Evolutionary conservation across 208 protist genomes (phyloP).

Genomic region (Crithidia thermophila): DNA sequence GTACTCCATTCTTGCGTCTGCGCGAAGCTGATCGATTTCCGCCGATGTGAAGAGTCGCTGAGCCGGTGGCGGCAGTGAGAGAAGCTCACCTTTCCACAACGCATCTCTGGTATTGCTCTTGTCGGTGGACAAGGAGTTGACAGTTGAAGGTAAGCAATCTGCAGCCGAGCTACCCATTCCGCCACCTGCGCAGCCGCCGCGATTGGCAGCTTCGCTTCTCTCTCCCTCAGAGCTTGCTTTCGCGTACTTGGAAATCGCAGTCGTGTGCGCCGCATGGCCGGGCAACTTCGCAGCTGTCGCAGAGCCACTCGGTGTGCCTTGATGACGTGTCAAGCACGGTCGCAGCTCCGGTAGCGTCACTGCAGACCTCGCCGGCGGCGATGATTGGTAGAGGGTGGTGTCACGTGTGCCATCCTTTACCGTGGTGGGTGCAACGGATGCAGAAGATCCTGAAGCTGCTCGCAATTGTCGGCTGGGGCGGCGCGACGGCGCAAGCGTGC

Average conservation of each 20-base stretch:
- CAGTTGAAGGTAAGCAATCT: too few species aligned
- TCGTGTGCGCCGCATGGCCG: too few species aligned
- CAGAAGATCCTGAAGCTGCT: background rate
- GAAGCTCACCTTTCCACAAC: too few species aligned
- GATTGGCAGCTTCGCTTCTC: too few species aligned
- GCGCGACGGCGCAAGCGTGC: background rate
- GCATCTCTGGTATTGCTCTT: too few species aligned
- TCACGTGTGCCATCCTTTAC: too few species aligned
- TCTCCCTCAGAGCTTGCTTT: too few species aligned
- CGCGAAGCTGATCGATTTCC: constrained; percentile 20
- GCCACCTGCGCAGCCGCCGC: too few species aligned
- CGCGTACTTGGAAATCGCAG: too few species aligned
- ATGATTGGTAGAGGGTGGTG: too few species aligned
- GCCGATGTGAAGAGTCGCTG: constrained; percentile 22
- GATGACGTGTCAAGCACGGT: background rate
- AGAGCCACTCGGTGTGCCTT: background rate
- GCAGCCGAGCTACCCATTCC: too few species aligned
- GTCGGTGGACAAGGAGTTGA: too few species aligned
- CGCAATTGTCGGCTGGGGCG: background rate
- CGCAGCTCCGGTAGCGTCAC: background rate
- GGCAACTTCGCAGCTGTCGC: background rate
- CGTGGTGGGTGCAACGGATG: background rate
- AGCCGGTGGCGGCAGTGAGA: constrained; percentile 9
- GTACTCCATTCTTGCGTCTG: constrained; percentile 22
- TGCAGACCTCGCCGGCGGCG: background rate